Base-by-base conservation (phyloP, 495 filamentous ascomycete genomes). In the Cercophora sp. region DNA sequence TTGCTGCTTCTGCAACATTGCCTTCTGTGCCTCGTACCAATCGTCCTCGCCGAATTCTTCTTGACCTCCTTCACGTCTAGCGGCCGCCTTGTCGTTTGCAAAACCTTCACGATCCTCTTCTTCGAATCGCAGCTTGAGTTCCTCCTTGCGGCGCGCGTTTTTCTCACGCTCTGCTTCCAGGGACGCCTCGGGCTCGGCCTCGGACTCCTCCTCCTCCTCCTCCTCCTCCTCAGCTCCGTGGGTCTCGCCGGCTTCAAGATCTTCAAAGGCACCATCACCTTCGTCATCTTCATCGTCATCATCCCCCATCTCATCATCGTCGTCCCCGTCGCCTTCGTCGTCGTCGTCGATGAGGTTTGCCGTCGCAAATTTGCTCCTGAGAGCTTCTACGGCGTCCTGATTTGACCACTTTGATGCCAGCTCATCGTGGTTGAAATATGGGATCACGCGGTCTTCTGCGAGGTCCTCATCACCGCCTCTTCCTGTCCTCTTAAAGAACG, bases 21-120 rank as follows among this genome's bases (percentile, higher is more conserved):
- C 90, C 67, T 98, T 98, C 63, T 98, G 94, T 20, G 88, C 79
- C 63, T 97, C 91, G 65, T 97, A 97, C 94, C 94, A 98, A 36
- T 97, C 89, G 60, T 98, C 93, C 70, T 97, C 91, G 26, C 89
- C 94, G 60, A 96, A 97, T 62, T 93, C 82, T 32, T 89, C 78
- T 0, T 79, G 68, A 15, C 77, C 84, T 24, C 73, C 79, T 59
- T 83, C 80, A 45, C 77, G 66, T 36, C 85, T 79, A 18, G 82
- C 81, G 36, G 83, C 81, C 10, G 87, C 82, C 58, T 89, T 89
- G 60, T 89, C 88, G 60, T 95, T 96, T 19, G 82, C 82, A 59
- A 95, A 89, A 0, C 93, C 93, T 66, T 98, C 93, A 13, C 86
- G 80, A 61, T 98, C 93, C 73, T 98, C 93, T 65, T 96, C 91